These are phyloP conservation scores for Magnusiomyces paraingens DNA, from an alignment of 1,139 yeast genomes.

Conservation along the genomic window DNA sequence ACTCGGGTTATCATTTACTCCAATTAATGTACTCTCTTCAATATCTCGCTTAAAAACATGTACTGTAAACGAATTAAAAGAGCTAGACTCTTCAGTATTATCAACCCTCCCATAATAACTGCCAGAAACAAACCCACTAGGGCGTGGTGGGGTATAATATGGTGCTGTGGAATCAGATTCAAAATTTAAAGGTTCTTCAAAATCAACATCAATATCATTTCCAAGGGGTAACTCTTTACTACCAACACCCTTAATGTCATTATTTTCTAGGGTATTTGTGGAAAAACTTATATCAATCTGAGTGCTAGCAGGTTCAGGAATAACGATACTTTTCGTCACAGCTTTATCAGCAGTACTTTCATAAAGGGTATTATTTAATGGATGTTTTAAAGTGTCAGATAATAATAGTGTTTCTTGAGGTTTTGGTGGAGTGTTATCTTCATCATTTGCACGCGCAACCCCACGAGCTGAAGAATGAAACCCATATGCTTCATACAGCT, in stretches of 20 bases:
- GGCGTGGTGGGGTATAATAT: too few species aligned
- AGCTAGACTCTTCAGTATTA: not conserved
- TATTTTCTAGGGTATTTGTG: too few species aligned
- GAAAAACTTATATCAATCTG: too few species aligned
- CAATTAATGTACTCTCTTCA: not conserved
- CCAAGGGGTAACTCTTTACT: too few species aligned
- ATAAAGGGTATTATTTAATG: not conserved
- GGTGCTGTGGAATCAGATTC: too few species aligned
- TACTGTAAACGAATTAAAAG: not conserved
- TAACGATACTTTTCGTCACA: not conserved
- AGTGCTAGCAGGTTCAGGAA: not conserved
- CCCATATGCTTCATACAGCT: not conserved
- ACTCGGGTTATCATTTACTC: not conserved
- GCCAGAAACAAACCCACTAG: too few species aligned
- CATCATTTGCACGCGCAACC: not conserved
- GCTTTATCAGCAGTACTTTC: not conserved
- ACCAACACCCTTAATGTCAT: too few species aligned
- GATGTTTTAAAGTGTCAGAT: not conserved
- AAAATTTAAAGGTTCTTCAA: too few species aligned
- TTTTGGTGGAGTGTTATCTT: too few species aligned
- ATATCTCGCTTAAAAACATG: not conserved
- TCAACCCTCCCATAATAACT: not conserved
- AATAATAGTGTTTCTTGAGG: not conserved
- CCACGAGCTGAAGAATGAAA: slow-evolving; percentile 3
- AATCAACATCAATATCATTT: too few species aligned